phyloP scores from a whole-genome alignment of 768 basidiomycete genomes.

The Phanerochaete sordida region DNA sequence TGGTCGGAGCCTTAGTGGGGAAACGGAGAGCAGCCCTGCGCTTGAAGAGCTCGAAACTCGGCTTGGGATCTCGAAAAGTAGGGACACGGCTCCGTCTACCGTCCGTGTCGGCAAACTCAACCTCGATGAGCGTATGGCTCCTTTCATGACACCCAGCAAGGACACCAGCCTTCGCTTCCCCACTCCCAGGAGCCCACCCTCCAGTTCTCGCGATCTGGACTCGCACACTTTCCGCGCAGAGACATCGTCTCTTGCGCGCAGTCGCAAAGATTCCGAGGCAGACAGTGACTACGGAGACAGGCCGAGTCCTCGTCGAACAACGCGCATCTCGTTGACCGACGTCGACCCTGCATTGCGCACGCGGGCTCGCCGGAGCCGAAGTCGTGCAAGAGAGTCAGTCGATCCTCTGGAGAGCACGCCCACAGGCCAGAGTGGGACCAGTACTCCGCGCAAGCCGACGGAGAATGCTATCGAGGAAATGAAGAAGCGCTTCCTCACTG shows the following conservation, averaged over 20 bases:
- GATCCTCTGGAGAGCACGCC: background rate
- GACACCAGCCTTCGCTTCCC: background rate
- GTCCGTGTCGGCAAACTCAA: background rate
- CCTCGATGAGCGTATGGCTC: background rate
- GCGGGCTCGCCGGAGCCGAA: background rate
- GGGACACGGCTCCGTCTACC: constrained; percentile 18
- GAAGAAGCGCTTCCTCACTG: constrained; percentile 50
- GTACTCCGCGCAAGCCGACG: constrained; percentile 26
- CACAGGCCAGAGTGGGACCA: background rate
- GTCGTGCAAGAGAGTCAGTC: background rate
- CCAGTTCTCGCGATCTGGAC: background rate
- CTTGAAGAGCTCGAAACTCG: constrained; percentile 31
- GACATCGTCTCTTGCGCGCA: background rate
- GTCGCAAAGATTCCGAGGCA: background rate
- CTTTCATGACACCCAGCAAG: background rate
- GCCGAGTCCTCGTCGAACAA: background rate
- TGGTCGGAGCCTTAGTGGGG: constrained; percentile 14
- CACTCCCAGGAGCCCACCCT: background rate
- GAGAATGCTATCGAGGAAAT: constrained; percentile 58
- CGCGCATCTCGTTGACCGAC: background rate
- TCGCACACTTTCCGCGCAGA: background rate
- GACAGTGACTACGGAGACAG: background rate
- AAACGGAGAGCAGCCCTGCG: constrained; percentile 30
- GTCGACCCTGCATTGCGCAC: background rate
- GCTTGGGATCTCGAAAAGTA: constrained; percentile 27